Base-by-base conservation (phyloP, 2,329 filamentous ascomycete genomes). In the Hymenoscyphus repandus region DNA sequence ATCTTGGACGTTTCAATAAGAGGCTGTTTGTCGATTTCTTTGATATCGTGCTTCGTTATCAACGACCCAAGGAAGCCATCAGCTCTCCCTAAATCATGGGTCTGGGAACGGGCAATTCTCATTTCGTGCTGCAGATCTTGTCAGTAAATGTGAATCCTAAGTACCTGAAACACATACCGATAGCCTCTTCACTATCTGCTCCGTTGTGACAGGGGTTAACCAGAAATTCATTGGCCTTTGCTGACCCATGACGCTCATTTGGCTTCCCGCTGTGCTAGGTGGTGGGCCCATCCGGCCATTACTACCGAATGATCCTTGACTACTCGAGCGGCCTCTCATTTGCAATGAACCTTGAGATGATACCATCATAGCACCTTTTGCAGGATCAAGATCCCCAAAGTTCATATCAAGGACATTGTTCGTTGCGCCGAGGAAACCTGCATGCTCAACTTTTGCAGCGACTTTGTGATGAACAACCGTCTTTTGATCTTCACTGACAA, bases 391-490 rank as follows among this genome's bases (percentile, higher is more conserved):
- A 62, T 97, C 92, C 42, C 90, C 90, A 72, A 96, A 95, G 63
- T 86, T 95, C 72, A 96, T 83, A 64, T 96, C 90, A 60, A 95
- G 70, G 42, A 91, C 80, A 64, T 88, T 95, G 61, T 80, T 88
- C 7, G 83, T 80, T 10, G 85, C 79, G 40, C 79, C 84, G 56
- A 91, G 80, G 57, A 92, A 86, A 6, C 93, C 93, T 36, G 93
- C 90, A 71, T 96, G 90, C 68, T 99, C 93, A 50, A 99, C 90
- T 67, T 95, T 95, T 50, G 93, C 91, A 17, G 92, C 91, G 43
- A 99, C 93, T 67, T 99, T 99, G 73, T 97, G 93, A 66, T 99
- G 93, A 12, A 99, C 91, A 27, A 99, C 90, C 0, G 91, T 96
- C 72, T 96, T 97, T 68, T 97, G 92, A 67, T 99, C 93, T 68